Evolutionary conservation across 2,329 filamentous ascomycete genomes (phyloP).

Genomic region (Pseudocercospora cruenta): DNA sequence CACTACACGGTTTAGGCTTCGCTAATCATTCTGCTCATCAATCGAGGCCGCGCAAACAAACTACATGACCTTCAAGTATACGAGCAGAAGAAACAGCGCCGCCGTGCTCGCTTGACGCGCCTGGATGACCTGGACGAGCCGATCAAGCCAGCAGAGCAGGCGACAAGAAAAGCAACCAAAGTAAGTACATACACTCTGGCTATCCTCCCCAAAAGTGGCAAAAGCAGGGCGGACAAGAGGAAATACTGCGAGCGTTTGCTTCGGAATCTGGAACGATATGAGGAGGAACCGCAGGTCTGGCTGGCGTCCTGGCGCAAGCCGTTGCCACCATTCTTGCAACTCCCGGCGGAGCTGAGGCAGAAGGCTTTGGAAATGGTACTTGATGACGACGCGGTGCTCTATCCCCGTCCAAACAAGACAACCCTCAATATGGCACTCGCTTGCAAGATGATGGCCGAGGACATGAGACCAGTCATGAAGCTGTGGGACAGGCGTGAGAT

Average conservation of each 20-base stretch:
- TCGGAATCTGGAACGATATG: conserved; percentile 17
- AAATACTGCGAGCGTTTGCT: conserved; percentile 16
- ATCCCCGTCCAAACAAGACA: conserved; percentile 9
- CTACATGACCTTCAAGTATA: background rate
- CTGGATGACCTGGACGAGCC: background rate
- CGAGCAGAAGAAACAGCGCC: background rate
- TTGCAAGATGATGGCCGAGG: conserved; percentile 16
- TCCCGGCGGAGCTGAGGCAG: conserved; percentile 24
- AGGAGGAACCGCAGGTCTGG: conserved; percentile 13
- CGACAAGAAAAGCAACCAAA: background rate
- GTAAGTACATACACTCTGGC: conserved; percentile 9
- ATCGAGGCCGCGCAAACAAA: background rate
- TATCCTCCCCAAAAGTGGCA: conserved; percentile 7
- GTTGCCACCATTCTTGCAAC: conserved; percentile 15
- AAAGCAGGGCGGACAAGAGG: conserved; percentile 12
- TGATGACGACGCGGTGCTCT: conserved; percentile 19
- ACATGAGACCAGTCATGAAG: conserved; percentile 15
- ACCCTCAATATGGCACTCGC: conserved; percentile 14
- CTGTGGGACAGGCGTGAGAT: conserved; percentile 15
- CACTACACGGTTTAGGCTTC: background rate
- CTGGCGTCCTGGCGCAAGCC: background rate
- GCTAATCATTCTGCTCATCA: background rate
- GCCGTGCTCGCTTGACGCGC: background rate
- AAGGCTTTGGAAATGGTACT: conserved; percentile 16
- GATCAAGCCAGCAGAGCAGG: background rate